Evolutionary conservation across 768 basidiomycete species (phyloP).

Genomic region (Thelephora ganbajun): DNA sequence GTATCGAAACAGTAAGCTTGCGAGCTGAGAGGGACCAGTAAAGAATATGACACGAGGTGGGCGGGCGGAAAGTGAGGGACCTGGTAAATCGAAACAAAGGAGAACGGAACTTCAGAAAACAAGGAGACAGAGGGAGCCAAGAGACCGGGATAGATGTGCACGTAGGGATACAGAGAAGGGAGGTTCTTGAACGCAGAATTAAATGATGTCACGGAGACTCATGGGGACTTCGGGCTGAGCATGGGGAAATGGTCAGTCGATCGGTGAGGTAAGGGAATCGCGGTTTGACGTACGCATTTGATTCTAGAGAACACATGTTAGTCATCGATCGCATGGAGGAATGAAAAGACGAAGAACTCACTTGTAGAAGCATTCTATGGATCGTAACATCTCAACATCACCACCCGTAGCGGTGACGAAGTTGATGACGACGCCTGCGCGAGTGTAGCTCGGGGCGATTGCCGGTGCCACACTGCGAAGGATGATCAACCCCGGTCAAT

Average conservation of each 20-base stretch:
- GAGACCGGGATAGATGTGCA: conserved; percentile 23
- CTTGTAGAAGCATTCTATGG: conserved; percentile 99
- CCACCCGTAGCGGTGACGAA: conserved; percentile 96
- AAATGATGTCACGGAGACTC: conserved; percentile 82
- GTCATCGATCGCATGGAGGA: neutral
- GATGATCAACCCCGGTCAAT: conserved; percentile 4
- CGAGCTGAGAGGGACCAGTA: neutral
- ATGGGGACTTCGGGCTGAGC: conserved; percentile 77
- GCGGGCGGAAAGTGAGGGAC: conserved; percentile 17
- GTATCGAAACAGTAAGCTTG: conserved; percentile 4
- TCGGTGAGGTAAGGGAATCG: neutral
- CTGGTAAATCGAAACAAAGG: conserved; percentile 6
- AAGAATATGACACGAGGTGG: conserved; percentile 8
- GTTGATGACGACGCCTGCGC: conserved; percentile 88
- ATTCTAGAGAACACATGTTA: conserved; percentile 13
- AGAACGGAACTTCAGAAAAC: conserved; percentile 17
- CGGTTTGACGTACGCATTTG: conserved; percentile 63
- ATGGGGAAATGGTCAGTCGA: conserved; percentile 14
- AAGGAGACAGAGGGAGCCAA: conserved; percentile 10
- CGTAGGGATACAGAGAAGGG: conserved; percentile 72
- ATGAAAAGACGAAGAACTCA: conserved; percentile 20
- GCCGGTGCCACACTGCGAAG: conserved; percentile 64
- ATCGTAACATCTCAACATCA: conserved; percentile 95
- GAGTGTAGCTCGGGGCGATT: conserved; percentile 69
- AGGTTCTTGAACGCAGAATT: conserved; percentile 25